Conservation (phyloP, 2,329 filamentous ascomycete species). For the Paracorniculantispora psalliotae region DNA sequence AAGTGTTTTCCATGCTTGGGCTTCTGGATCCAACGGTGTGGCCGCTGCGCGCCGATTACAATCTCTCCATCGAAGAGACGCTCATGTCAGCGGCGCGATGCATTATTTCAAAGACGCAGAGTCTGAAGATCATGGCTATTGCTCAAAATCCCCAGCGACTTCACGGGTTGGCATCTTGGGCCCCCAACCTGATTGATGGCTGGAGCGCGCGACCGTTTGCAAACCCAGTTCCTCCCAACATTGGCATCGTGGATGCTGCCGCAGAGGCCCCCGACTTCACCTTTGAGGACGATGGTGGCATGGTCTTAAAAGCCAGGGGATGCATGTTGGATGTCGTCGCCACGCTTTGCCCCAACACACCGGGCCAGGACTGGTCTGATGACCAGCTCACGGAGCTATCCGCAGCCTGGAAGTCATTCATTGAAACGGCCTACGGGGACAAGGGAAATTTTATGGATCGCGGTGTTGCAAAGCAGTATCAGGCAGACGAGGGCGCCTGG, state of each 20-base stretch:
- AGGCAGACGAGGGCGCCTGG: neutral
- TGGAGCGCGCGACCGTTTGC: neutral
- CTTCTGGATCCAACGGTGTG: neutral
- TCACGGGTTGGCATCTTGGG: neutral
- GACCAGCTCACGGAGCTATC: neutral
- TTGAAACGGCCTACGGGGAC: neutral
- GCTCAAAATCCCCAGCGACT: neutral
- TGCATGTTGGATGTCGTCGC: neutral
- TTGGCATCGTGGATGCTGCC: no score
- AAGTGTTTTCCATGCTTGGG: neutral
- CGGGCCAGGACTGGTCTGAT: neutral
- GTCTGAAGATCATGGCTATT: neutral
- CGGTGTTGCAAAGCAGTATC: neutral
- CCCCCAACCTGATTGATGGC: neutral
- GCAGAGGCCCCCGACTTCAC: no score
- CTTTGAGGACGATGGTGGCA: no score
- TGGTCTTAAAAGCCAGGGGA: neutral
- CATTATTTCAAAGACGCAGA: neutral
- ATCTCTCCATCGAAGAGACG: neutral
- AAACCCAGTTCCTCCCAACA: neutral
- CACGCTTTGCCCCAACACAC: neutral
- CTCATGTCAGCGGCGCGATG: neutral
- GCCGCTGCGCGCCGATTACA: neutral
- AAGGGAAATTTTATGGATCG: neutral
- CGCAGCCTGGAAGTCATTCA: neutral